Conservation (phyloP, 495 filamentous ascomycete species). For the Hypoxylon lienhwacheense region DNA sequence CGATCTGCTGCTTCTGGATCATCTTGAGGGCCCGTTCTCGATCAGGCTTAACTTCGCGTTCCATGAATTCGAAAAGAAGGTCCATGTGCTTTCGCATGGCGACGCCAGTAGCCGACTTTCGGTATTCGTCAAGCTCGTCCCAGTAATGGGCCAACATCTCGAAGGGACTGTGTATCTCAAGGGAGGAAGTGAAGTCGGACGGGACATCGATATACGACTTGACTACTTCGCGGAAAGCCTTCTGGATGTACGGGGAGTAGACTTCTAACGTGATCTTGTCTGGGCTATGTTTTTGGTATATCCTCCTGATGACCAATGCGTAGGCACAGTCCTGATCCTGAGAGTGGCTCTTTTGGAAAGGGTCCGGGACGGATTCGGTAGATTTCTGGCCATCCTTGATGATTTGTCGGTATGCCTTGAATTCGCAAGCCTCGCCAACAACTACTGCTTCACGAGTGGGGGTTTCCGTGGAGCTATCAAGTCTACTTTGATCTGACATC, state of each 20-base stretch:
- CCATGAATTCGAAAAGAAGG: conserved; percentile 42
- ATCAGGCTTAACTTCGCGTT: conserved; percentile 32
- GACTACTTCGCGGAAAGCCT: conserved; percentile 40
- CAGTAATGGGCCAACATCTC: conserved; percentile 39
- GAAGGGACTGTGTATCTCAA: conserved; percentile 37
- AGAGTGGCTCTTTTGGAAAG: conserved; percentile 20
- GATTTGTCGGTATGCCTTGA: conserved; percentile 37
- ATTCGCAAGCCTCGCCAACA: conserved; percentile 29
- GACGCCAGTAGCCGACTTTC: conserved; percentile 28
- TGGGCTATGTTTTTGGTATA: conserved; percentile 29
- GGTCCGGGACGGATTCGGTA: conserved; percentile 13
- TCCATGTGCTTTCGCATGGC: conserved; percentile 39
- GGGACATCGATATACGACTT: conserved; percentile 45
- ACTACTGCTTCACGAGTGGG: neutral
- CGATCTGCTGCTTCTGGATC: conserved; percentile 35
- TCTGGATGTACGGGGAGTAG: conserved; percentile 49
- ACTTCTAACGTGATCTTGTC: conserved; percentile 43
- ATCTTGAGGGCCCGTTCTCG: conserved; percentile 37
- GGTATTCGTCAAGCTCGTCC: conserved; percentile 40
- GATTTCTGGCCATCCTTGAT: conserved; percentile 20
- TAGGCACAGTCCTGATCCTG: conserved; percentile 31
- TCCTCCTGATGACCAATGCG: conserved; percentile 43
- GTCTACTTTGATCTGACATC: neutral
- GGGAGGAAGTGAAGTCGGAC: conserved; percentile 38
- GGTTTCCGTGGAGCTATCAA: conserved; percentile 2